Base-by-base conservation (phyloP, 1,139 yeast genomes). In the Ashbya aceris region DNA sequence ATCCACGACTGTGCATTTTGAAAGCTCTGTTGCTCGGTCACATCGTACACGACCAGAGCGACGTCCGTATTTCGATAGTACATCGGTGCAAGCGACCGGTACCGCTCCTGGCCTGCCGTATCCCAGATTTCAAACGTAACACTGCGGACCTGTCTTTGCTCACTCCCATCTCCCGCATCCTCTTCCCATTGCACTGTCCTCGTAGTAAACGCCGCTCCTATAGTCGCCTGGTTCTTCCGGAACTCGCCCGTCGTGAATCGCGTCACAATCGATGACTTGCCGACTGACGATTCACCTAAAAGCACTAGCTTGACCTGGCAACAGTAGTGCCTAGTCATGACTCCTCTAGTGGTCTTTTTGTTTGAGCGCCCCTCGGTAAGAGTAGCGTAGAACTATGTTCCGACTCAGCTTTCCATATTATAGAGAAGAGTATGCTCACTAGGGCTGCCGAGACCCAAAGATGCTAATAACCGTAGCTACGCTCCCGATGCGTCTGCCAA, bases 191-290 rank as follows among this genome's bases (percentile, higher is more conserved):
- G 76, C 41, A 89, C 77, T 6, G 89, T 76, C 59, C 87, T 96
- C 6, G 97, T 87, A 43, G 89, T 71, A 62, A 89, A 91, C 3
- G 98, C 98, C 2, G 98, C 98, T 4, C 97, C 97, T 46, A 91
- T 91, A 2, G 97, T 91, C 60, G 93, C 97, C 57, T 96, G 75
- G 67, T 82, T 76, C 55, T 85, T 95, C 53, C 86, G 95, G 61
- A 91, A 91, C 34, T 89, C 83, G 55, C 89, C 91, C 50, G 89
- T 84, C 17, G 87, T 95, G 60, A 89, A 89, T 53, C 97, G 72
- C 54, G 86, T 83, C 13, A 91, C 97, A 14, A 91, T 76, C 1
- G 96, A 86, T 6, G 75, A 73, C 60, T 91, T 91, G 40, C 98
- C 98, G 34, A 91, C 98, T 1, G 97, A 96, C 1, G 96, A 91